Conservation (phyloP, 768 basidiomycete genomes). For the Boletus bicolor region DNA sequence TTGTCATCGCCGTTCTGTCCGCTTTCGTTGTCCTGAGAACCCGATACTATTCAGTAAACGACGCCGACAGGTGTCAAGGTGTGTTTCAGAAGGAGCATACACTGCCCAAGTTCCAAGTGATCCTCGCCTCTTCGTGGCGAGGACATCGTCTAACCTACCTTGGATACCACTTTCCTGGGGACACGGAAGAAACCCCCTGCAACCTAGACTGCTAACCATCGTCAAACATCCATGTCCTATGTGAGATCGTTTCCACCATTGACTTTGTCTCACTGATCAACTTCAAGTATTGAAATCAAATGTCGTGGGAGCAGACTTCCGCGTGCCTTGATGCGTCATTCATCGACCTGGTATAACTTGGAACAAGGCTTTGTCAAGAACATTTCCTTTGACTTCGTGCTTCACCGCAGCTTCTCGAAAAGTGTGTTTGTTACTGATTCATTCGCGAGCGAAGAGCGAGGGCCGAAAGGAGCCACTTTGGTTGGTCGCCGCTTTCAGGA, state of each 20-base stretch:
- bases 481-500: not conserved
- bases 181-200: not conserved
- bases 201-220: not conserved
- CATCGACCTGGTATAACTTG: not conserved
- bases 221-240: not conserved
- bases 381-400: not conserved
- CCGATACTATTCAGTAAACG: not conserved
- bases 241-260: not conserved
- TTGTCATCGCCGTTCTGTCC: not conserved
- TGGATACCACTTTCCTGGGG: not conserved
- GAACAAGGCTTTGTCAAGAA: not conserved
- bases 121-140: too few relatives aligned
- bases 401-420: not conserved
- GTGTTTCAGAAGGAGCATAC: constrained; percentile 5
- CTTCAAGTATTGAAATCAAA: not conserved
- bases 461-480: not conserved
- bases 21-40: constrained; percentile 2
- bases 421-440: not conserved
- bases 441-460: constrained; percentile 1
- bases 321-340: not conserved
- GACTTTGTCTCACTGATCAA: not conserved
- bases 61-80: constrained; percentile 6
- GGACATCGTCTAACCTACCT: not conserved
- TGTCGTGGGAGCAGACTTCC: not conserved
- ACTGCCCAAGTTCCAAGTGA: not conserved